phyloP scores from a whole-genome alignment of 495 filamentous ascomycete genomes.

The Penicillium salamii region DNA sequence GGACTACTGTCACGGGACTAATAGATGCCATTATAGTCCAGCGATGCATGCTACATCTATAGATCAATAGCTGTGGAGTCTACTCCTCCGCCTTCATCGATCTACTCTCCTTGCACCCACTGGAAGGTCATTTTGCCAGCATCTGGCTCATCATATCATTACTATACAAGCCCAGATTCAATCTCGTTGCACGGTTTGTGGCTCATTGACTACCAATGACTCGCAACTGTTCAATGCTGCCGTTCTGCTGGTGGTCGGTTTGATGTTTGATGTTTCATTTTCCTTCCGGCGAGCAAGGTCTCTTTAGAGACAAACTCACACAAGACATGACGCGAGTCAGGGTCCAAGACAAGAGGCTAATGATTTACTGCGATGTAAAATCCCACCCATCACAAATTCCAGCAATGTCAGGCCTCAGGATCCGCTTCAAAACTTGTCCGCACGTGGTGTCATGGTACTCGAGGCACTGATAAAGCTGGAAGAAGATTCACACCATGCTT shows the following conservation, averaged over 20 bases:
- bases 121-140: constrained; percentile 18
- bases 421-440: background rate
- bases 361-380: constrained; percentile 14
- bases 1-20: constrained; percentile 21
- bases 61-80: constrained; percentile 32
- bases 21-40: constrained; percentile 27
- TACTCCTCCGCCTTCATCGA: constrained; percentile 28
- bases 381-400: background rate
- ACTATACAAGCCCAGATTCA: constrained; percentile 24
- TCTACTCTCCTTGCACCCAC: constrained; percentile 12
- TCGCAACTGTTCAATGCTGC: constrained; percentile 24
- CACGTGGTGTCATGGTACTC: constrained; percentile 15
- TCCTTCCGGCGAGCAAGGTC: constrained; percentile 6
- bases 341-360: constrained; percentile 24
- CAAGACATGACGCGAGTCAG: constrained; percentile 24
- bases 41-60: constrained; percentile 30
- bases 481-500: constrained; percentile 4
- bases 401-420: background rate
- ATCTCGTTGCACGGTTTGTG: constrained; percentile 24
- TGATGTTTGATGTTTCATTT: constrained; percentile 20
- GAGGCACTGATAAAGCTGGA: constrained; percentile 27
- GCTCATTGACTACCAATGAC: constrained; percentile 20
- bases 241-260: constrained; percentile 14
- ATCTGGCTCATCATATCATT: constrained; percentile 28
- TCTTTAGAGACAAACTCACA: constrained; percentile 14